Base-by-base conservation (phyloP, 192 early-diverging fungal species). In the Mortierella antarctica region DNA sequence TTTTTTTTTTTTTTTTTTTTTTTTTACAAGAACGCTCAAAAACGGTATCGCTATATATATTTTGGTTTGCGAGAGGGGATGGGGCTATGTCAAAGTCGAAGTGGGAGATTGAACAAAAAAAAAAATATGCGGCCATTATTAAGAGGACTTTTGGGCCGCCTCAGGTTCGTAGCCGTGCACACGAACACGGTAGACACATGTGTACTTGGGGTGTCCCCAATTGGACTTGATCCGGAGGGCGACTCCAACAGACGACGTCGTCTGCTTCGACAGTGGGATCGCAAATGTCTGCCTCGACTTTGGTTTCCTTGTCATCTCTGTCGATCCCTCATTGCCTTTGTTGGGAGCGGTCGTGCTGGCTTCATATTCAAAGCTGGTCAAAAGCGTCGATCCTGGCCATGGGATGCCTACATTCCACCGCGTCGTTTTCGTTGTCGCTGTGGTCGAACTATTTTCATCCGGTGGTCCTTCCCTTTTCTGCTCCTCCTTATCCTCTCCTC, bases 111-210 rank as follows among this genome's bases (percentile, higher is more conserved):
- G n/a, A n/a, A n/a, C n/a, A n/a, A n/a, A n/a, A n/a, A n/a, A 31
- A 3, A 31, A 31, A 31, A 31, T 31, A 31, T 31, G 31, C 31
- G 31, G 31, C 31, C 31, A 31, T 31, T 3, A 31, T 31, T 31
- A 31, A 31, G 31, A 31, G 31, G 31, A 31, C 31, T 31, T 31
- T 31, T 64, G 47, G 11, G 55, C 40, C 7, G 41, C 48, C 7
- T 62, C 61, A 41, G 57, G 65, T 60, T 80, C 77, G 31, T 80
- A 64, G 5, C 88, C 92, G 67, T 95, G 93, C 39, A 92, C 89
- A 31, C 92, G 89, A 55, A 95, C 86, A 53, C 93, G 89, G 76
- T 95, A 95, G 41, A 95, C 42, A 57, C 92, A 93, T 10, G 93
- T 95, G 70, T 91, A 89, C 12, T 87, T 80, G 31, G 86, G 83